Evolutionary conservation across 306 rosid genomes (phyloP).

Genomic region (Heteromeles arbutifolia): DNA sequence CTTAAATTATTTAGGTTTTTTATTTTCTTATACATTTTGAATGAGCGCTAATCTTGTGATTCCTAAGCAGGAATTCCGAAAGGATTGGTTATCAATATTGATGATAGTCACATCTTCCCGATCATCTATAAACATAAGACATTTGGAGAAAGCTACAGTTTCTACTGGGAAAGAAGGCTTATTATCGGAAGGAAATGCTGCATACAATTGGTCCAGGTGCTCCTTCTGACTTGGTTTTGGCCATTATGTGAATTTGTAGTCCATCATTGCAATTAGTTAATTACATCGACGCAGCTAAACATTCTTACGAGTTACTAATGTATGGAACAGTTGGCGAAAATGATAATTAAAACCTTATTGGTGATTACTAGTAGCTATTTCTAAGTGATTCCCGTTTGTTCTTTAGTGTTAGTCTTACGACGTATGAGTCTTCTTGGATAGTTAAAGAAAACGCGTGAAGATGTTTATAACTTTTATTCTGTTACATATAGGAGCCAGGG

Average conservation of each 20-base stretch:
- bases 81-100: conserved; percentile 85
- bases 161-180: conserved; percentile 98
- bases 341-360: neutral
- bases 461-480: neutral
- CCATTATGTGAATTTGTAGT: neutral
- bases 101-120: conserved; percentile 94
- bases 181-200: conserved; percentile 89
- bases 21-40: neutral
- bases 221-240: conserved; percentile 19
- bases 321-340: neutral
- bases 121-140: conserved; percentile 90
- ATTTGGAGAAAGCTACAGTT: conserved; percentile 97
- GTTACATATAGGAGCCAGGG: neutral
- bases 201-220: conserved; percentile 98
- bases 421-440: neutral
- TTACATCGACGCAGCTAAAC: neutral
- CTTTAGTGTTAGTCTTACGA: neutral
- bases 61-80: conserved; percentile 71
- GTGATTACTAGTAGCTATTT: neutral
- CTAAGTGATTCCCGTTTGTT: neutral
- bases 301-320: neutral
- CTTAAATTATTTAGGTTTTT: neutral
- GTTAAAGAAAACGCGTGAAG: neutral
- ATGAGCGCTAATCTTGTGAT: neutral
- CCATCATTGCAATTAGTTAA: neutral